Evolutionary conservation across 345 rosid species (phyloP).

Genomic region (Murraya koenigii): DNA sequence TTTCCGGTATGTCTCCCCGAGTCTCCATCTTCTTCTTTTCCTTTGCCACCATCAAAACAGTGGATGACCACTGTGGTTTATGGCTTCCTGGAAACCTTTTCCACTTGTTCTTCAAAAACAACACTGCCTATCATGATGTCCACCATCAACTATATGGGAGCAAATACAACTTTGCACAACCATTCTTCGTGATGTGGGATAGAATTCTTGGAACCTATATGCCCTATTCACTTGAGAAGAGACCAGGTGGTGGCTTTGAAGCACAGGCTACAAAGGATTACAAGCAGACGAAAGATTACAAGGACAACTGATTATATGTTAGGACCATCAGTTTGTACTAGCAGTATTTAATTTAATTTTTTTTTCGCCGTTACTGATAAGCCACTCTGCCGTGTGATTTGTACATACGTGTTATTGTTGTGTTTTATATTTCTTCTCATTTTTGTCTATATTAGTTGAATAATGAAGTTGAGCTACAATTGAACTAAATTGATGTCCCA

Average conservation of each 20-base stretch:
- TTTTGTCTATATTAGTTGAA: constrained; percentile 16
- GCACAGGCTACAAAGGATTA: constrained; percentile 54
- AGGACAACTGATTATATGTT: constrained; percentile 34
- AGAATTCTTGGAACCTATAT: constrained; percentile 80
- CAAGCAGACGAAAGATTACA: constrained; percentile 45
- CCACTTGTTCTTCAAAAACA: constrained; percentile 70
- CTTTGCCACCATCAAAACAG: constrained; percentile 83
- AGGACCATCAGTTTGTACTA: constrained; percentile 13
- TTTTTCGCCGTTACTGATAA: background rate
- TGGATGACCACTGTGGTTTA: constrained; percentile 81
- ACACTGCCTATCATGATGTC: constrained; percentile 80
- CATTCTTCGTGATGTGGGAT: constrained; percentile 82
- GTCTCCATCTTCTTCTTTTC: constrained; percentile 84
- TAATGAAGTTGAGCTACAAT: background rate
- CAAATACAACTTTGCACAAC: constrained; percentile 82
- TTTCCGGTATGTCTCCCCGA: constrained; percentile 85
- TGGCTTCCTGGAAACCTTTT: constrained; percentile 83
- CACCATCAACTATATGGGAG: constrained; percentile 84
- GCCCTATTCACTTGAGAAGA: constrained; percentile 77
- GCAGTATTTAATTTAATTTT: background rate
- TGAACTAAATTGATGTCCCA: background rate
- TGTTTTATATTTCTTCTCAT: constrained; percentile 15
- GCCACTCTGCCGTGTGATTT: constrained; percentile 20
- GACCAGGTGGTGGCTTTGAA: constrained; percentile 72
- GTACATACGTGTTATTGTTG: constrained; percentile 21